Evolutionary conservation across 176 grass and related monocot species (phyloP), one percentile per base, ranked within the genome.

Genomic region (Microstegium vimineum): DNA sequence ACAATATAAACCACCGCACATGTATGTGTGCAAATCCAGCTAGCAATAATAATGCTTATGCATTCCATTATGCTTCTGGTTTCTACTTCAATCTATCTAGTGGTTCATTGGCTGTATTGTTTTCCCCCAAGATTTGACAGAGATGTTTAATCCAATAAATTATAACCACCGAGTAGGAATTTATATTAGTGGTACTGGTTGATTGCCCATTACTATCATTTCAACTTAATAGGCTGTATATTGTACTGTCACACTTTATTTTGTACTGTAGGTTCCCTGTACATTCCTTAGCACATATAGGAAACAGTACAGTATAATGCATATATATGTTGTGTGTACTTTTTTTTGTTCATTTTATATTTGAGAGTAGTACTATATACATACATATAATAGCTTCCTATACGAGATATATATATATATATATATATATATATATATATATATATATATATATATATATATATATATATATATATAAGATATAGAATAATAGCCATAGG

Each of bases 61-160:
- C 30, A 64, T 63, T 71, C 18, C 64, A 77, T 76, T 52, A 32
- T 25, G 25, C 16, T 51, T 72, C 15, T 62, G 15, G 18, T 87
- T 87, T 78, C 54, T 64, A 64, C 26, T 77, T 64, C 38, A 69
- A 36, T 35, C 40, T 46, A 22, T 18, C 6, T 59, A 69, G 74
- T 83, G 66, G 80, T 76, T 65, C 57, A 73, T 65, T 67, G 15
- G 42, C 47, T 26, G 30, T 46, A 54, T 81, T 69, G 36, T 69
- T 76, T 41, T 12, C 25, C 57, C 42, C 42, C 25, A 54, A 80
- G 84, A 74, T 86, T 74, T 76, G 72, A 76, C 26, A 40, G 63
- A 51, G 85, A 82, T 62, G 78, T 70, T 78, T 35, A 69, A 82
- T 82, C 63, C 51, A 82, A 63, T 82, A 82, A 76, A 87, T 31